Base-by-base conservation (phyloP, 192 early-diverging fungal genomes). In the Pilobolus umbonatus region DNA sequence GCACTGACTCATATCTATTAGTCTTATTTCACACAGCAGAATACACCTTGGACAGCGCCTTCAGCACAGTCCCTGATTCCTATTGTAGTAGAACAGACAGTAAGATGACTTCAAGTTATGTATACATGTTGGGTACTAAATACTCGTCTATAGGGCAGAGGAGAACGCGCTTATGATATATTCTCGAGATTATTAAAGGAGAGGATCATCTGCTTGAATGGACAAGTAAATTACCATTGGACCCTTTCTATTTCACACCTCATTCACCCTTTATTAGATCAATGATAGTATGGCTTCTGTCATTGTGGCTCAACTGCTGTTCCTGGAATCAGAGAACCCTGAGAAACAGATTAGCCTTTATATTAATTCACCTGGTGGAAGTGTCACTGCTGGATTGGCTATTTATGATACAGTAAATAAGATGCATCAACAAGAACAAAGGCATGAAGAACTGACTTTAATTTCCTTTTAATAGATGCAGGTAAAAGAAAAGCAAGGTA, bases 351-450 rank as follows among this genome's bases (percentile, higher is more conserved):
- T 99, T 59, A 86, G 84, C 32, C 76, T 99, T 49, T 99, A 99
- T 71, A 94, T 99, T 76, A 99, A 99, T 73, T 94, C 91, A 35
- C 96, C 96, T 11, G 95, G 96, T 34, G 95, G 96, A 52, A 87
- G 82, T 68, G 95, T 99, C 9, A 99, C 94, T 2, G 81, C 92
- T 11, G 96, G 94, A 10, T 84, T 99, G 89, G 90, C 90, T 11
- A 92, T 92, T 47, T 95, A 95, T 70, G 89, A 92, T 67, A 91
- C 90, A 2, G 88, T 87, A 76, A 69, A 73, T 54, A 29, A 46
- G 51, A 32, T 55, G 4, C 9, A 58, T 61, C 47, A 28, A 39
- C 21, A 61, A 69, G 67, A 67, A 67, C 65, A 67, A 74, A 61
- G 72, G 69, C 48, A 60, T 24, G 19, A 25, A 42, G 3, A 57